phyloP scores from a whole-genome alignment of 2,329 filamentous ascomycete genomes.

The Camptophora hylomeconis region DNA sequence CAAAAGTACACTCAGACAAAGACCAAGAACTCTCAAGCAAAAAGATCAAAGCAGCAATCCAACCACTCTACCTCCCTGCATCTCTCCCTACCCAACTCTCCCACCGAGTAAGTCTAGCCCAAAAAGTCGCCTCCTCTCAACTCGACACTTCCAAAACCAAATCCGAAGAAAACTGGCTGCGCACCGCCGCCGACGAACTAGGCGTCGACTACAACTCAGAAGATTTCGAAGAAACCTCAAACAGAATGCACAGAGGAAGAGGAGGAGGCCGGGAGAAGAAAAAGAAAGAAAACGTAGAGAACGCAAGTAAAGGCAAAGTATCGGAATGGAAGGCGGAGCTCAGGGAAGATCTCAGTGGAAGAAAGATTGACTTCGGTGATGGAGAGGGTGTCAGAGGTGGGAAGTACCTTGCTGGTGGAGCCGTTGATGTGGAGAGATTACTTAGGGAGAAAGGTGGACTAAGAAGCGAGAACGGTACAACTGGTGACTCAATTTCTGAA shows the following conservation, averaged over 20 bases:
- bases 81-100: constrained; percentile 43
- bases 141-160: constrained; percentile 79
- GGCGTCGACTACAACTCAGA: constrained; percentile 90
- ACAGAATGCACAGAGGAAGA: constrained; percentile 49
- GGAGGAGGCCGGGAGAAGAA: constrained; percentile 64
- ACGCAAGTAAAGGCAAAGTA: constrained; percentile 56
- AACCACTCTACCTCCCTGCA: constrained; percentile 47
- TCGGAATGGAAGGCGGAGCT: constrained; percentile 58
- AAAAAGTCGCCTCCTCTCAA: constrained; percentile 68
- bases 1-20: constrained; percentile 64
- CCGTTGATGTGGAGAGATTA: constrained; percentile 67
- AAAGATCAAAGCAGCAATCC: constrained; percentile 28
- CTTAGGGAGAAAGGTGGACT: constrained; percentile 50
- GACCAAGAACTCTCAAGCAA: constrained; percentile 26
- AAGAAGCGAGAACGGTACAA: too few species aligned
- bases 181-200: constrained; percentile 74
- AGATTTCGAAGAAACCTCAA: constrained; percentile 55
- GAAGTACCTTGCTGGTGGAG: constrained; percentile 67
- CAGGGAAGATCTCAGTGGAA: constrained; percentile 53
- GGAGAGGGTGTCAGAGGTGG: constrained; percentile 43
- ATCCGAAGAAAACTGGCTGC: constrained; percentile 74
- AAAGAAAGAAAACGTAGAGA: constrained; percentile 49
- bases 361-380: constrained; percentile 77
- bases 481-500: too few species aligned
- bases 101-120: constrained; percentile 65